phyloP scores from a whole-genome alignment of 2,329 filamentous ascomycete species.

The Anisogramma anomala region DNA sequence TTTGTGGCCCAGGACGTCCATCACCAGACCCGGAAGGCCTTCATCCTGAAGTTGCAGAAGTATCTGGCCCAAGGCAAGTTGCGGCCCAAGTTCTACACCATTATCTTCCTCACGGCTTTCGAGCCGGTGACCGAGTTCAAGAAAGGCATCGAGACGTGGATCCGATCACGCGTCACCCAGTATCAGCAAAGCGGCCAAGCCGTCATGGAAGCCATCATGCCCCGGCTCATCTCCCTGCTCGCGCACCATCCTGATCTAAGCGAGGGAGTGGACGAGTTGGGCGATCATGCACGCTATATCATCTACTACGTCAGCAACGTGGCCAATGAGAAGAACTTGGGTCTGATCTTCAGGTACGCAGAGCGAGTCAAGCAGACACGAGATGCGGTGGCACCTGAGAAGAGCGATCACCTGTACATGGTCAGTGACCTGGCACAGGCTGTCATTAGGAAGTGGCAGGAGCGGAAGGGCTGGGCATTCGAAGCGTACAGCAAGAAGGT shows the following conservation, averaged over 20 bases:
- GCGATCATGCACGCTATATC: conserved; percentile 79
- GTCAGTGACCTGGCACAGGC: conserved; percentile 78
- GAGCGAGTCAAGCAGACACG: conserved; percentile 84
- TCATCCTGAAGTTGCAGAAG: conserved; percentile 80
- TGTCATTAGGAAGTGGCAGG: conserved; percentile 74
- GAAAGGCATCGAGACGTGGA: conserved; percentile 72
- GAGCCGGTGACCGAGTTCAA: conserved; percentile 69
- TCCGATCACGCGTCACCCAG: conserved; percentile 64
- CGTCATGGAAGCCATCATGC: conserved; percentile 69
- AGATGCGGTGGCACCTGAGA: conserved; percentile 59
- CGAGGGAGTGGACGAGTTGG: conserved; percentile 51
- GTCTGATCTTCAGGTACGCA: conserved; percentile 80
- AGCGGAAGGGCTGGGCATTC: conserved; percentile 74
- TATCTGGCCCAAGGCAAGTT: conserved; percentile 67
- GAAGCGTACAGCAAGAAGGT: conserved; percentile 74
- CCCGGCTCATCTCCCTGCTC: conserved; percentile 73
- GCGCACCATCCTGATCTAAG: conserved; percentile 91
- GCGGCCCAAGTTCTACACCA: conserved; percentile 69
- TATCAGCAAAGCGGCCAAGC: conserved; percentile 49
- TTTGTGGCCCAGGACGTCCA: conserved; percentile 70
- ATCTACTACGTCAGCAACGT: conserved; percentile 78
- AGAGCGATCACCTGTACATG: conserved; percentile 69
- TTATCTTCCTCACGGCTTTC: conserved; percentile 83
- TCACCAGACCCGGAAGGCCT: conserved; percentile 61
- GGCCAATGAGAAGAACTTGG: conserved; percentile 75